Base-by-base conservation (phyloP, 2,329 filamentous ascomycete species). In the Cladorrhinum sp. region DNA sequence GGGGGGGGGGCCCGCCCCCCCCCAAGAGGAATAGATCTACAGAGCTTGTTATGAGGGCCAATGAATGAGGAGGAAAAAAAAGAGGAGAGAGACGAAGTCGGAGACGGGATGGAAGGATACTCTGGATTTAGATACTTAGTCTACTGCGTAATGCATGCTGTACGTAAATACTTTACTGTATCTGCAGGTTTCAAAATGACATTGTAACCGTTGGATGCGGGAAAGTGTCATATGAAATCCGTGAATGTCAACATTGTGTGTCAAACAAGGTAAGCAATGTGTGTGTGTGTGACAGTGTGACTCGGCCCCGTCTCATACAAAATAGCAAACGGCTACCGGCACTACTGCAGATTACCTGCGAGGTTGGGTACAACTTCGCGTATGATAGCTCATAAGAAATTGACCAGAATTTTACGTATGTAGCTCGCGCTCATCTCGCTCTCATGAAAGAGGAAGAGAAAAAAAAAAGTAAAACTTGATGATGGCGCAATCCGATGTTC, bases 401-500 rank as follows among this genome's bases (percentile, higher is more conserved):
- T 13, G 13, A 32, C 29, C 29, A 13, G 13, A 13, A 13, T 32
- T 6, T 32, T 32, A 32, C 29, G 13, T 6, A 36, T 36, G 7
- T 16, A 45, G 10, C 10, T 20, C 41, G 41, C 41, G 41, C 20
- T 20, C 41, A 22, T 45, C 41, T 7, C 41, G 18, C 41, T 36
- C 16, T 45, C 41, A 10, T 55, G 18, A 18, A 45, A n/a, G 50
- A 25, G 50, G 25, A 29, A 29, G 50, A 27, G 23, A 36, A 25
- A 52, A n/a, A n/a, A 53, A 52, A 36, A 22, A 32, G 25, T 12
- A 18, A 53, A 53, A 36, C 6, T 23, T 55, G 52, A 29, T 41
- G 52, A 55, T 55, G 52, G 52, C 52, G 32, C 52, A 36, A 55
- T 55, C 52, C 52, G 52, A 55, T 55, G 52, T 55, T 55, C 52